Percentiles rank a stretch among this genome's conserved stretches.
These are phyloP conservation scores for Sporisorium sorghi DNA, from an alignment of 1,284 basidiomycete species.

Conservation along the genomic window DNA sequence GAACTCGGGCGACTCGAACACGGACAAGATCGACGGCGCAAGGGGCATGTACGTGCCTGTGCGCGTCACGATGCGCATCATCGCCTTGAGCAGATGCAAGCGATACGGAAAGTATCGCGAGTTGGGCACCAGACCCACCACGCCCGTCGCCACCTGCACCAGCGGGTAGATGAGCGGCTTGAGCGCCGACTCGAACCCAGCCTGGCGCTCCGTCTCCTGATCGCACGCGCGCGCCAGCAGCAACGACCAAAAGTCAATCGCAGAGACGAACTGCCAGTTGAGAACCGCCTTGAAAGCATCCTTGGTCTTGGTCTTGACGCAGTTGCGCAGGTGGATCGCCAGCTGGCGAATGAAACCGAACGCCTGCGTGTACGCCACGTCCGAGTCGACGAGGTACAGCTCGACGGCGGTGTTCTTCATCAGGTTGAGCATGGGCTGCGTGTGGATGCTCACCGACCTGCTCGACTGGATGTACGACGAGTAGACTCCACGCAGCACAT, in stretches of 20 bases:
- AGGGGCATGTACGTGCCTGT: constrained; percentile 90
- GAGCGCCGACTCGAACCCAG: constrained; percentile 77
- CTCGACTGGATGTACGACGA: constrained; percentile 83
- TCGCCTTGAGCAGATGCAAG: constrained; percentile 79
- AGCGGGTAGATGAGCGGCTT: constrained; percentile 92
- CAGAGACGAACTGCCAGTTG: constrained; percentile 98
- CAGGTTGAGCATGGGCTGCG: constrained; percentile 90
- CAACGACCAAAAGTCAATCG: constrained; percentile 94
- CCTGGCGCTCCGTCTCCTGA: constrained; percentile 43
- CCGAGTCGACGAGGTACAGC: constrained; percentile 80
- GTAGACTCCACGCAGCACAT: constrained; percentile 90
- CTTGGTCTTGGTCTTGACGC: constrained; percentile 82
- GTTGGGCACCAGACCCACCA: constrained; percentile 89
- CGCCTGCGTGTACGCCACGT: constrained; percentile 87
- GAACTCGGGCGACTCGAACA: constrained; percentile 82
- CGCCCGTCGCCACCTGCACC: constrained; percentile 91
- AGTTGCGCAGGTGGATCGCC: constrained; percentile 89
- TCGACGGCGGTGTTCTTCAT: constrained; percentile 99
- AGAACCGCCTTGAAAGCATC: constrained; percentile 66
- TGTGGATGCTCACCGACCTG: constrained; percentile 85
- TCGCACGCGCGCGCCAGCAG: constrained; percentile 72
- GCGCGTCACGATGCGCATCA: constrained; percentile 79
- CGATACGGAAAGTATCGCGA: constrained; percentile 84
- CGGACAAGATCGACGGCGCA: constrained; percentile 84
- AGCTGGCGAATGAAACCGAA: constrained; percentile 97